Percentiles rank a stretch among this genome's conserved stretches.
These are phyloP conservation scores for Alternaria novae-zelandiae DNA, from an alignment of 2,329 filamentous ascomycete species.

Conservation along the genomic window DNA sequence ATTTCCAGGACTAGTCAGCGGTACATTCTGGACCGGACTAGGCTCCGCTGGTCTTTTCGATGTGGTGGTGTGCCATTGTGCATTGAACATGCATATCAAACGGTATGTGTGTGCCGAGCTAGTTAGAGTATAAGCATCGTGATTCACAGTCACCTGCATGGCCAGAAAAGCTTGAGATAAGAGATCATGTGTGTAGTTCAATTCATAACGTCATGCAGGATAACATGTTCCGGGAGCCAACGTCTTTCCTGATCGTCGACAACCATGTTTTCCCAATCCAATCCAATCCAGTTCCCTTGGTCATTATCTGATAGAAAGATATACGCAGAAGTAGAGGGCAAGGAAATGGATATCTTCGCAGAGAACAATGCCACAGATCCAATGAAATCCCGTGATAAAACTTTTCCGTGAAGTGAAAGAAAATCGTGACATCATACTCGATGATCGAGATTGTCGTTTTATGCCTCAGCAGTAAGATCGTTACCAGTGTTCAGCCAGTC, in stretches of 20 bases:
- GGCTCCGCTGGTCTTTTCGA: not conserved
- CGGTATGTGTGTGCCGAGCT: not conserved
- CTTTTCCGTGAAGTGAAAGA: not conserved
- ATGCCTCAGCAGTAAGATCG: slow-evolving; percentile 18
- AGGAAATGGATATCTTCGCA: slow-evolving; percentile 10
- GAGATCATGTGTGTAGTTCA: not conserved
- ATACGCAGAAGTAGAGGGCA: not conserved
- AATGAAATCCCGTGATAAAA: not conserved
- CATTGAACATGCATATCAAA: not conserved
- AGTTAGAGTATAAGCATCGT: not conserved
- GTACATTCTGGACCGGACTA: not conserved
- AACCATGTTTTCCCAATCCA: not conserved
- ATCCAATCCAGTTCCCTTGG: not conserved
- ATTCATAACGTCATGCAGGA: not conserved
- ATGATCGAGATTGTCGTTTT: not conserved
- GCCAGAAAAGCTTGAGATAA: not conserved
- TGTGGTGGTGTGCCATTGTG: not conserved
- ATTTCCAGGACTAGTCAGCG: not conserved
- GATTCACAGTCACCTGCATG: not conserved
- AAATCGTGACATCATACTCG: not conserved
- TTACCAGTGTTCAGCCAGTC: slow-evolving; percentile 26
- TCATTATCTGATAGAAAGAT: not conserved
- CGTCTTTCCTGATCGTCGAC: not conserved
- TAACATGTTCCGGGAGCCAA: not conserved
- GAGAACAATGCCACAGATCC: not conserved